These are phyloP conservation scores for Heterobasidion parviporum DNA, from an alignment of 1,284 basidiomycete genomes.

Conservation along the genomic window DNA sequence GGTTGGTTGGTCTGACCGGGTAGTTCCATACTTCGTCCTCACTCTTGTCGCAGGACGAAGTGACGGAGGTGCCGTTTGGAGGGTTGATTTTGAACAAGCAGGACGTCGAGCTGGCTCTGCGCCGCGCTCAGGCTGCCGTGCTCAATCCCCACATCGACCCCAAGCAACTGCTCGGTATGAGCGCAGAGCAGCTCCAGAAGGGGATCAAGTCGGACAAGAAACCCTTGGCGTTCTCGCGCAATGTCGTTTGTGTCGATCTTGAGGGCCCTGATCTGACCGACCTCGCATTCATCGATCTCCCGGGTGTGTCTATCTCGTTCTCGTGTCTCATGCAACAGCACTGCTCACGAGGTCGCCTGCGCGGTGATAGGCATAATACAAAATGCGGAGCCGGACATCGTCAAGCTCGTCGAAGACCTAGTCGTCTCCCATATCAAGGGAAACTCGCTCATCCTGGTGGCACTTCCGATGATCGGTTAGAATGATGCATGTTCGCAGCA, in stretches of 20 bases:
- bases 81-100: conserved; percentile 22
- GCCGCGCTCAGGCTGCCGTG: conserved; percentile 36
- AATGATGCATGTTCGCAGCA: not conserved
- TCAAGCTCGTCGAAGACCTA: conserved; percentile 28
- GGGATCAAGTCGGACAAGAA: conserved; percentile 3
- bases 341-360: not conserved
- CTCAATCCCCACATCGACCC: conserved; percentile 25
- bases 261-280: conserved; percentile 35
- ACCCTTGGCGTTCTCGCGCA: conserved; percentile 29
- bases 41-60: conserved; percentile 12
- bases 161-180: conserved; percentile 17
- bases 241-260: conserved; percentile 36
- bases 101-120: conserved; percentile 30
- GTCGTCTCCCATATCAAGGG: conserved; percentile 27
- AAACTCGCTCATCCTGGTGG: conserved; percentile 38
- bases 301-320: conserved; percentile 21
- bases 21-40: not conserved
- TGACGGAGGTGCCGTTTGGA: conserved; percentile 28
- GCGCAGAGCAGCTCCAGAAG: conserved; percentile 13
- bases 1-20: not conserved
- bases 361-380: conserved; percentile 22
- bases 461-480: conserved; percentile 32
- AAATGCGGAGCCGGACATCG: conserved; percentile 20
- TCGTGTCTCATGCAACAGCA: not conserved
- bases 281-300: conserved; percentile 36